Conservation (phyloP, 2,329 filamentous ascomycete genomes). For the Teratosphaeria viscida region DNA sequence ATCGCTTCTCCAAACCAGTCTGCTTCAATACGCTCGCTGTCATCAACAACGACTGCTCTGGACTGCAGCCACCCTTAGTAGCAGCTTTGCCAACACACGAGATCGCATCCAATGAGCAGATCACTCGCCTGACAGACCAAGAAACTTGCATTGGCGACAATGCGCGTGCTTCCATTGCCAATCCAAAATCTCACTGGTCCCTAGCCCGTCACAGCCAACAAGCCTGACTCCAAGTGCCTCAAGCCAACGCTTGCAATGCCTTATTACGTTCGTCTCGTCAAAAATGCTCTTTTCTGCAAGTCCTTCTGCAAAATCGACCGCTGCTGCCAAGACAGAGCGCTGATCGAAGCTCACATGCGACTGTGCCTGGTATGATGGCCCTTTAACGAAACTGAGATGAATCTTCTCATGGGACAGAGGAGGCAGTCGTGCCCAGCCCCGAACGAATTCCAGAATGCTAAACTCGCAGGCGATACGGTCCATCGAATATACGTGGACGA, state of each 20-base stretch:
- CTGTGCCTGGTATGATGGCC: not conserved
- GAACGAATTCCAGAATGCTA: not conserved
- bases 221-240: not conserved
- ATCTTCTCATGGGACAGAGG: slow-evolving; percentile 1
- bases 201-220: not conserved
- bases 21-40: no score
- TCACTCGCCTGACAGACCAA: not conserved
- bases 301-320: not conserved
- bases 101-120: not conserved
- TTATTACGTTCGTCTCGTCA: not conserved
- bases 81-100: not conserved
- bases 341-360: not conserved
- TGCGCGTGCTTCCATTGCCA: not conserved
- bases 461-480: not conserved
- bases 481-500: slow-evolving; percentile 5
- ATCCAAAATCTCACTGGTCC: not conserved
- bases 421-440: not conserved
- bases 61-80: no score
- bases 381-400: slow-evolving; percentile 2
- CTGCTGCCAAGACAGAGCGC: not conserved
- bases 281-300: not conserved
- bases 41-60: no score
- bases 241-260: not conserved
- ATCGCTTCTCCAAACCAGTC: no score
- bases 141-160: not conserved